phyloP scores from a whole-genome alignment of 352 stramenopile genomes.

The Phytophthora chlamydospora region DNA sequence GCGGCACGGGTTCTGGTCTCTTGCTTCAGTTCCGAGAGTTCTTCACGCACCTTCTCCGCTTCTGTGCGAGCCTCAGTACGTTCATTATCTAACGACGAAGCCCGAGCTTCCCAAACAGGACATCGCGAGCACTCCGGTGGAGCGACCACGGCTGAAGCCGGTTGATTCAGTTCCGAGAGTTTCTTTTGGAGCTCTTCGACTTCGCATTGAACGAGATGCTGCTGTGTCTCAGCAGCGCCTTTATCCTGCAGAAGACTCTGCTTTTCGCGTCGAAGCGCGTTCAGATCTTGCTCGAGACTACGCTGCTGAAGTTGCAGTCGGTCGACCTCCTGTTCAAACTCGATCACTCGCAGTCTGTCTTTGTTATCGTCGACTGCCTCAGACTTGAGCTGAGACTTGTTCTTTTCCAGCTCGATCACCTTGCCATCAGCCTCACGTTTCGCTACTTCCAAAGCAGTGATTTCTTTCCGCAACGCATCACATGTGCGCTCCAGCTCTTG shows the following conservation, averaged over 20 bases:
- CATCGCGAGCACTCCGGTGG: conserved; percentile 18
- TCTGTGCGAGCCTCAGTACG: conserved; percentile 7
- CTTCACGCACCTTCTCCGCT: conserved; percentile 16
- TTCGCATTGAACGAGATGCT: conserved; percentile 6
- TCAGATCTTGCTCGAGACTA: conserved; percentile 29
- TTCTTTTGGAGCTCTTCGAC: conserved; percentile 17
- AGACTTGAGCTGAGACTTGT: conserved; percentile 24
- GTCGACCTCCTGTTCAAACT: conserved; percentile 37
- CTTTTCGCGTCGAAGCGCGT: conserved; percentile 19
- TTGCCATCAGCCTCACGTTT: conserved; percentile 19
- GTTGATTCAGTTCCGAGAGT: conserved; percentile 6
- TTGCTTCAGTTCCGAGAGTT: conserved; percentile 19
- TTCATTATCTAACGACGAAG: conserved; percentile 25
- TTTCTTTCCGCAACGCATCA: conserved; percentile 19
- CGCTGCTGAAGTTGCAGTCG: conserved; percentile 21
- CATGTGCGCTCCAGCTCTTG: conserved; percentile 29
- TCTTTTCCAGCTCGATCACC: conserved; percentile 31
- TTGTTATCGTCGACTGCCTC: conserved; percentile 17
- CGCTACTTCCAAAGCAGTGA: conserved; percentile 23
- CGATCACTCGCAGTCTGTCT: conserved; percentile 4
- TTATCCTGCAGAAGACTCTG: conserved; percentile 14
- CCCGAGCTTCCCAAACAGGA: conserved; percentile 18
- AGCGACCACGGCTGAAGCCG: not conserved
- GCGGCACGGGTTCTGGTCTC: not conserved
- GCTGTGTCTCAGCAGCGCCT: conserved; percentile 10